A percentile compares a stretch with the other conserved stretches of the same genome.
Conservation (phyloP, 1,284 basidiomycete species). For the Fomitopsis pinicola region DNA sequence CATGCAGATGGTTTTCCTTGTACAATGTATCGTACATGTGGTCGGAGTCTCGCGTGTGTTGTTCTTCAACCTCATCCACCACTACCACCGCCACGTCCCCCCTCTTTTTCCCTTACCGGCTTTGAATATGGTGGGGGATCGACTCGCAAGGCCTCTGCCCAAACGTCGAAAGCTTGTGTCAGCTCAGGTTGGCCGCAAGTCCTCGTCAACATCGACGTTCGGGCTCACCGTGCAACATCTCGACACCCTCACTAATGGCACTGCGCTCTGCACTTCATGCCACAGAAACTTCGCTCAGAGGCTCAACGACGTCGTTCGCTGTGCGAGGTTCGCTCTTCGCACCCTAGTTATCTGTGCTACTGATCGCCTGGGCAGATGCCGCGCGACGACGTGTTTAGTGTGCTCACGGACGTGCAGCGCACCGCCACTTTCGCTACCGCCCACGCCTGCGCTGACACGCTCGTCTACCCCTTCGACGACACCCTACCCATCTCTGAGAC, state of each 20-base stretch:
- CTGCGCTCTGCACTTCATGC: slow-evolving; percentile 16
- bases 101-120: too few species aligned
- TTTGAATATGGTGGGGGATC: background rate
- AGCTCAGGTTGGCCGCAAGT: background rate
- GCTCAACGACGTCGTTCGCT: slow-evolving; percentile 12
- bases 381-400: slow-evolving; percentile 26
- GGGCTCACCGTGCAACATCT: background rate
- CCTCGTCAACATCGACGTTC: background rate
- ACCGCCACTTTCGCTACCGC: slow-evolving; percentile 20
- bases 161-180: slow-evolving; percentile 1
- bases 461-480: slow-evolving; percentile 18
- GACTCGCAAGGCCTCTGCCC: background rate
- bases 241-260: background rate
- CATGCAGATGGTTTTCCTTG: background rate
- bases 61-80: too few species aligned
- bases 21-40: too few species aligned
- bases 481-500: slow-evolving; percentile 8
- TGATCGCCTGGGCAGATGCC: slow-evolving; percentile 20
- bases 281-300: slow-evolving; percentile 12
- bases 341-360: background rate
- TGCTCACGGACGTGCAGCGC: slow-evolving; percentile 30
- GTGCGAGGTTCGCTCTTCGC: slow-evolving; percentile 15
- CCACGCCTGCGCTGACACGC: slow-evolving; percentile 21
- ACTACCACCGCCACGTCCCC: too few species aligned
- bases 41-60: too few species aligned